Base-by-base conservation (phyloP, 75 land plant species). In the Azolla pinnata region DNA sequence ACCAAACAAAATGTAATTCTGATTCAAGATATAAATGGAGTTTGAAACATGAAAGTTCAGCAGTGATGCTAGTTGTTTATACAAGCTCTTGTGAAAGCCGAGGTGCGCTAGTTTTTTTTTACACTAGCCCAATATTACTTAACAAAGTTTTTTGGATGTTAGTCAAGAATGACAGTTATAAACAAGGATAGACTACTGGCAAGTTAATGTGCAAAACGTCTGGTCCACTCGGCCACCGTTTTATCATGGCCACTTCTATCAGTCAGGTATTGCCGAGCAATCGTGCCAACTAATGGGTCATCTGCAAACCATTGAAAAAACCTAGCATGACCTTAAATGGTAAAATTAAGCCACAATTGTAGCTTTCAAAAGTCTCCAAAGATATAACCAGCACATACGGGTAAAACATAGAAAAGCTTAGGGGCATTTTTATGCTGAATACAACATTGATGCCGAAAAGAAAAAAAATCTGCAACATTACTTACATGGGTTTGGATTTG, bases 221-320 rank as follows among this genome's bases (percentile, higher is more conserved):
- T 68, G 2, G 97, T 92, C 89, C 89, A 92, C 58, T 92, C 96
- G 0, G 84, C 79, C 28, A 96, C 97, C 47, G 77, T 57, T 57
- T 73, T 70, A 66, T 92, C 87, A 55, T 92, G 96, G 50, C 78
- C 72, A 50, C 77, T 70, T 64, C 79, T 76, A 56, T 92, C 96
- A 0, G 70, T 74, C 67, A 92, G 70, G 61, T 78, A 88, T 56
- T 82, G 74, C 25, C 71, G 77, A 0, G 90, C 97, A 72, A 92
- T 85, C 53, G 77, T 83, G 66, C 82, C 79, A 4, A 74, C 80
- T 48, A 76, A 54, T 1, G 84, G 76, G 52, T 76, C 78, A 74
- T 85, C 97, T 91, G 89, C 69, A 53, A 3, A 64, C 27, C n/a
- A 18, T 2, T 46, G 10, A 23, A 38, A 38, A 14, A 38, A 38